These are phyloP conservation scores for Candida saitoana DNA, from an alignment of 805 yeast genomes.

Conservation along the genomic window DNA sequence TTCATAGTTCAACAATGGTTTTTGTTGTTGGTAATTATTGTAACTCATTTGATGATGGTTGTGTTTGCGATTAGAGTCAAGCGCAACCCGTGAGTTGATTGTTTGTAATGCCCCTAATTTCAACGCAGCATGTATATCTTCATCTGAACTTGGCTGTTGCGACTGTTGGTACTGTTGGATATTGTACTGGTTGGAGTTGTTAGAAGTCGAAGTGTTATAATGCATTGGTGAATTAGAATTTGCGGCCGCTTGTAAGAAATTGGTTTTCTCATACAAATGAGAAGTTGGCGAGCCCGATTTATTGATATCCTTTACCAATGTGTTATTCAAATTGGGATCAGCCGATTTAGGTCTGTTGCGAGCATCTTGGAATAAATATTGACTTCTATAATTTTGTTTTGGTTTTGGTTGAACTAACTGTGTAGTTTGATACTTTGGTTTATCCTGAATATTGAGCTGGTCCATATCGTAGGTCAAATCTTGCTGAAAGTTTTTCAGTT, in stretches of 20 bases:
- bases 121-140: slow-evolving; percentile 38
- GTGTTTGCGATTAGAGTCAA: slow-evolving; percentile 37
- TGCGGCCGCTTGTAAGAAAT: slow-evolving; percentile 35
- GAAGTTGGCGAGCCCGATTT: slow-evolving; percentile 38
- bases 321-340: slow-evolving; percentile 35
- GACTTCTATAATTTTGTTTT: slow-evolving; percentile 22
- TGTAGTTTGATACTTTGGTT: slow-evolving; percentile 6
- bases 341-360: slow-evolving; percentile 42
- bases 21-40: slow-evolving; percentile 5
- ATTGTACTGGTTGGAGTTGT: background rate
- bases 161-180: slow-evolving; percentile 7
- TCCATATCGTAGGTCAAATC: slow-evolving; percentile 12
- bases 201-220: slow-evolving; percentile 2
- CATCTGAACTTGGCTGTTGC: slow-evolving; percentile 18
- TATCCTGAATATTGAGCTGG: slow-evolving; percentile 8
- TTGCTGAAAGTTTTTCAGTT: background rate
- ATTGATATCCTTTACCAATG: slow-evolving; percentile 20
- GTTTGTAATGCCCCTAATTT: slow-evolving; percentile 67
- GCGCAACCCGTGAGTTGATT: slow-evolving; percentile 52
- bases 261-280: slow-evolving; percentile 42
- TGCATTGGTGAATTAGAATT: slow-evolving; percentile 14
- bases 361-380: slow-evolving; percentile 12
- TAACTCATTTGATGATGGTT: slow-evolving; percentile 10
- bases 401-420: slow-evolving; percentile 39
- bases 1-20: slow-evolving; percentile 16